Evolutionary conservation across 768 basidiomycete species (phyloP).

Genomic region (Tylopilus rubrobrunneus): DNA sequence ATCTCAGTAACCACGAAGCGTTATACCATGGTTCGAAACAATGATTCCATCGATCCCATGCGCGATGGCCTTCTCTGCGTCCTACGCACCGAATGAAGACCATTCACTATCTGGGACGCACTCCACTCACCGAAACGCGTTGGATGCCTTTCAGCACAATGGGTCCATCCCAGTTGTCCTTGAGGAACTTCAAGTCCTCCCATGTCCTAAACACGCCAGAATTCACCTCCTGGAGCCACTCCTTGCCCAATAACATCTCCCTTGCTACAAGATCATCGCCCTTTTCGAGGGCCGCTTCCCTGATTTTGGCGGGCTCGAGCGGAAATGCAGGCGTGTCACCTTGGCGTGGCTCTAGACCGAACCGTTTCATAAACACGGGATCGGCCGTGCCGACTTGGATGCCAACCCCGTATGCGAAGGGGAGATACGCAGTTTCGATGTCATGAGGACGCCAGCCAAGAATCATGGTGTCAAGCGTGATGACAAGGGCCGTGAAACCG

Average conservation of each 20-base stretch:
- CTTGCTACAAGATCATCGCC: slow-evolving; percentile 45
- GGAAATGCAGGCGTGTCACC: slow-evolving; percentile 50
- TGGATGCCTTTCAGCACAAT: slow-evolving; percentile 79
- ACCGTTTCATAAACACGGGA: slow-evolving; percentile 70
- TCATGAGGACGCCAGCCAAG: slow-evolving; percentile 80
- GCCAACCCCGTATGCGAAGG: slow-evolving; percentile 64
- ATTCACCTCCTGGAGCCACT: slow-evolving; percentile 61
- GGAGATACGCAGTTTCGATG: slow-evolving; percentile 58
- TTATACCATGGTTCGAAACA: slow-evolving; percentile 40
- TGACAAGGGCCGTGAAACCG: slow-evolving; percentile 68
- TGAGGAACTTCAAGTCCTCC: slow-evolving; percentile 67
- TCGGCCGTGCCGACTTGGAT: slow-evolving; percentile 67
- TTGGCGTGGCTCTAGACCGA: slow-evolving; percentile 40
- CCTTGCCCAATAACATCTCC: slow-evolving; percentile 46
- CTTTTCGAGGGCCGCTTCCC: slow-evolving; percentile 35
- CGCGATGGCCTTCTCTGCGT: slow-evolving; percentile 49
- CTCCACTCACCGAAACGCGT: slow-evolving; percentile 45
- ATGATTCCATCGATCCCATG: slow-evolving; percentile 42
- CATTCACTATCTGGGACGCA: background rate
- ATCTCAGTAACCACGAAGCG: background rate
- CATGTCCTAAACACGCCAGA: slow-evolving; percentile 63
- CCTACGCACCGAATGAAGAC: slow-evolving; percentile 21
- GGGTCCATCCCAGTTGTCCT: slow-evolving; percentile 74
- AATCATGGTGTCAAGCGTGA: slow-evolving; percentile 72
- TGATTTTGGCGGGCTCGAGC: slow-evolving; percentile 46